Conservation (phyloP, 352 stramenopile species). For the Phytophthora tentaculata region DNA sequence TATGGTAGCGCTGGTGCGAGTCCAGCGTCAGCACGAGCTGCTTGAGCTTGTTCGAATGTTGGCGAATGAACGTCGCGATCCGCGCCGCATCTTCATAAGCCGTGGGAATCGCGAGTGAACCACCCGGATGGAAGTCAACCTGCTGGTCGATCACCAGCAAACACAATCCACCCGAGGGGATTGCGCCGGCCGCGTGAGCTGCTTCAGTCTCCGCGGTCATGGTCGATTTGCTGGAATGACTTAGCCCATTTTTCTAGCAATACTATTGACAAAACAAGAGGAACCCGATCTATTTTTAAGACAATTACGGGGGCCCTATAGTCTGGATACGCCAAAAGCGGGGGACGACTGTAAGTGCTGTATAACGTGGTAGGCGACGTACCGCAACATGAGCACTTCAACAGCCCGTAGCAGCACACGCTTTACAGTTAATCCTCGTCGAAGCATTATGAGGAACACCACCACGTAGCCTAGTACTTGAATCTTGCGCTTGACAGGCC, state of each 20-base stretch:
- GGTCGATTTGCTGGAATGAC: slow-evolving; percentile 8
- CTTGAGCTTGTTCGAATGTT: slow-evolving; percentile 61
- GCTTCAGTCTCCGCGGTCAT: slow-evolving; percentile 42
- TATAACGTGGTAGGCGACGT: slow-evolving; percentile 60
- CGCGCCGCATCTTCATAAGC: slow-evolving; percentile 90
- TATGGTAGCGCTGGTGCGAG: slow-evolving; percentile 96
- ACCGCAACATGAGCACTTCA: slow-evolving; percentile 67
- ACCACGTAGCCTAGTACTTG: slow-evolving; percentile 58
- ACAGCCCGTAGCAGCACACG: slow-evolving; percentile 54
- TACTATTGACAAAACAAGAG: slow-evolving; percentile 11
- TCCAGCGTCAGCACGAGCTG: slow-evolving; percentile 97
- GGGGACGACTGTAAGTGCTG: slow-evolving; percentile 46
- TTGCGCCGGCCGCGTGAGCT: slow-evolving; percentile 44
- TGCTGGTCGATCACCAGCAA: slow-evolving; percentile 97
- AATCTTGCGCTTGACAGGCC: slow-evolving; percentile 51
- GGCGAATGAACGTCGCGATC: slow-evolving; percentile 89
- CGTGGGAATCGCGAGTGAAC: slow-evolving; percentile 95
- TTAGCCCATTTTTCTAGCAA: background rate
- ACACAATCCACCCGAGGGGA: slow-evolving; percentile 55
- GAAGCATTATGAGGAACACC: slow-evolving; percentile 60
- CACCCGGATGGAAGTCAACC: slow-evolving; percentile 96
- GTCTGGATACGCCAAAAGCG: slow-evolving; percentile 35
- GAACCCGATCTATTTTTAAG: slow-evolving; percentile 6
- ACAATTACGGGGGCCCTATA: slow-evolving; percentile 27
- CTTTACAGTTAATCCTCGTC: slow-evolving; percentile 55